Percentiles rank a stretch among this genome's conserved stretches.
Evolutionary conservation across 768 basidiomycete genomes (phyloP).

Genomic region (Lentinula detonsa): DNA sequence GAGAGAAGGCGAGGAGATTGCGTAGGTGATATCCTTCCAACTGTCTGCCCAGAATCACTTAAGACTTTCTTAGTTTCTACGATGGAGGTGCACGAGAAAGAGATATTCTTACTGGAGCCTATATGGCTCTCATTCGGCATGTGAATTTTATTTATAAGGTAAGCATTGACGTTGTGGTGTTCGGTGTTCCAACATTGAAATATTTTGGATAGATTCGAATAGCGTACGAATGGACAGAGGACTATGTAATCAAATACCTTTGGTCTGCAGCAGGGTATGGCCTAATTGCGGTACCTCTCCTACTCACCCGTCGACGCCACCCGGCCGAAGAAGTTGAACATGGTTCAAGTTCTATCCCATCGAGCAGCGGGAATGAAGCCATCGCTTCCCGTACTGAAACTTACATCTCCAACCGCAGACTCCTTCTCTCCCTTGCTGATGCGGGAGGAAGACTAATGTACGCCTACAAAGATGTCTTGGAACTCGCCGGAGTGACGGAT

Average conservation of each 20-base stretch:
- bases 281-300: conserved; percentile 85
- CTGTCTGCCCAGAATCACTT: neutral
- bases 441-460: conserved; percentile 96
- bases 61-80: conserved; percentile 61
- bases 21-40: conserved; percentile 40
- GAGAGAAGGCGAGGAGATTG: conserved; percentile 88
- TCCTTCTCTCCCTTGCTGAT: conserved; percentile 91
- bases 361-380: neutral
- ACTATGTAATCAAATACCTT: conserved; percentile 89
- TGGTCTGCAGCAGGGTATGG: conserved; percentile 81
- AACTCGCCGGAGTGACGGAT: conserved; percentile 90
- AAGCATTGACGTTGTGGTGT: conserved; percentile 6
- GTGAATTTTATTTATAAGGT: conserved; percentile 91
- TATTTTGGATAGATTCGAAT: conserved; percentile 61
- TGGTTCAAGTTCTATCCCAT: neutral
- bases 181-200: neutral
- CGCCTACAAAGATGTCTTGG: conserved; percentile 91
- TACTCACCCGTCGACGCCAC: conserved; percentile 60
- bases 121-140: conserved; percentile 77
- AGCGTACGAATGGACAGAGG: conserved; percentile 93
- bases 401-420: conserved; percentile 89
- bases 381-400: conserved; percentile 33
- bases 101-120: conserved; percentile 74
- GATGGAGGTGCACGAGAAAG: conserved; percentile 81
- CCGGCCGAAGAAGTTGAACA: neutral